Evolutionary conservation across 2,329 filamentous ascomycete genomes (phyloP).

Genomic region (Fusarium nurragi): DNA sequence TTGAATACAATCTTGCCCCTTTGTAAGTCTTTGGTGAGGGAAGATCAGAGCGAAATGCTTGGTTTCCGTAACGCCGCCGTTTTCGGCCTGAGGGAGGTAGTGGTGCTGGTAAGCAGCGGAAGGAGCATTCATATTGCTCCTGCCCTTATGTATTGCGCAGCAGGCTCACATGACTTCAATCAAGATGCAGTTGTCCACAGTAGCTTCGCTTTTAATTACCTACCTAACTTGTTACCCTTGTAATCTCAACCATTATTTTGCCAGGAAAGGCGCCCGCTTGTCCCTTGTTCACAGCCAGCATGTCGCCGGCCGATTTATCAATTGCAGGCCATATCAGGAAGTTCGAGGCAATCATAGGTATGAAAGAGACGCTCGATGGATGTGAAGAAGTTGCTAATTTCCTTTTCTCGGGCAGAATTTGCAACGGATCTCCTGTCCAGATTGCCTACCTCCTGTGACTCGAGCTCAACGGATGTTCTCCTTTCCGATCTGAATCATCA

Average conservation of each 20-base stretch:
- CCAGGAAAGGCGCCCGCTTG: not conserved
- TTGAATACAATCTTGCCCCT: not conserved
- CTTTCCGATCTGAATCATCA: constrained; percentile 45
- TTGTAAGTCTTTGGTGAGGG: not conserved
- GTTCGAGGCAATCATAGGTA: constrained; percentile 40
- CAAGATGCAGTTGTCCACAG: not conserved
- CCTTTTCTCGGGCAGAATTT: constrained; percentile 41
- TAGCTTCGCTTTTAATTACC: not conserved
- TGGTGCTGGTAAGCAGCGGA: not conserved
- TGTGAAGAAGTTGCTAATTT: not conserved
- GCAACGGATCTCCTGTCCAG: constrained; percentile 40
- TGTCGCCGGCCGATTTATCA: constrained; percentile 35
- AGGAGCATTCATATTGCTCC: constrained; percentile 6
- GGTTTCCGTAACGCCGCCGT: not conserved
- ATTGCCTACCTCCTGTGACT: constrained; percentile 28
- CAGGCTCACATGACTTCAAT: constrained; percentile 13
- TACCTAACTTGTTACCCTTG: not conserved
- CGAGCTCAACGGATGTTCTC: constrained; percentile 56
- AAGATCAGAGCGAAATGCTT: not conserved
- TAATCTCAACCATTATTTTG: not conserved
- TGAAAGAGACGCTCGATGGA: not conserved
- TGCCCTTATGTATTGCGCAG: not conserved
- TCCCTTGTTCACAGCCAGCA: constrained; percentile 7
- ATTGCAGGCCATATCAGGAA: constrained; percentile 37
- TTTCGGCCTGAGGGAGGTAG: not conserved